Evolutionary conservation across 768 basidiomycete genomes (phyloP), one percentile per base, ranked within the genome.

Genomic region (Auriscalpium orientale): DNA sequence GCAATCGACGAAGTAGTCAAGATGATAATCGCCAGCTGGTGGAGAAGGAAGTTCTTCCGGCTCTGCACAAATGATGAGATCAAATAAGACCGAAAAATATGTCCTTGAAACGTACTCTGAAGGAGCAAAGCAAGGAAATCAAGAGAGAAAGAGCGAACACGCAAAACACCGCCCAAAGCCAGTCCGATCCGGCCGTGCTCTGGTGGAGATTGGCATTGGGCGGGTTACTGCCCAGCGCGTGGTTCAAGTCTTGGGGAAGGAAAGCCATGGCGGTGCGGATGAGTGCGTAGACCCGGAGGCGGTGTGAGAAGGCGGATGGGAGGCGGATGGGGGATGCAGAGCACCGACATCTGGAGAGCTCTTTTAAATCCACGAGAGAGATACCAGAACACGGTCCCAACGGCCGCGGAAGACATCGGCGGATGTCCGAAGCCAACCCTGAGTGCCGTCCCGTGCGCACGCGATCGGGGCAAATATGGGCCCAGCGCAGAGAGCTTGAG

Each of bases 111-210:
- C 74, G 28, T 56, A 68, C 68, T 55, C 69, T 53, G 61, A 72
- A 72, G 35, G 69, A 67, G 70, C 74, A 77, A 36, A 56, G 67
- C 20, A 78, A 54, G 46, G 72, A 62, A 45, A 64, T 51, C 37
- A 80, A 52, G 59, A 76, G 74, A 18, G 71, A 71, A 3, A 77
- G 12, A 4, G 72, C 62, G 74, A 82, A 79, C 58, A 81, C 38
- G 9, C 78, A 72, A 58, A 81, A 80, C 16, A 78, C 79, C 0
- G 79, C 73, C 79, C 79, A 83, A 12, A 78, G 65, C 77, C 76
- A 82, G 65, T 80, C 72, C 0, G 79, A 79, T 3, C 74, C 79
- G 58, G 67, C 61, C 12, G 63, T 70, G 52, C 74, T 75, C 65
- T 81, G 76, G 65, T 77, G 72, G 53, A 55, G 56, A 8, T 67